A percentile compares a stretch with the other conserved stretches of the same genome.
These are phyloP conservation scores for Cladophialophora psammophila DNA, from an alignment of 2,329 filamentous ascomycete species.

Conservation along the genomic window DNA sequence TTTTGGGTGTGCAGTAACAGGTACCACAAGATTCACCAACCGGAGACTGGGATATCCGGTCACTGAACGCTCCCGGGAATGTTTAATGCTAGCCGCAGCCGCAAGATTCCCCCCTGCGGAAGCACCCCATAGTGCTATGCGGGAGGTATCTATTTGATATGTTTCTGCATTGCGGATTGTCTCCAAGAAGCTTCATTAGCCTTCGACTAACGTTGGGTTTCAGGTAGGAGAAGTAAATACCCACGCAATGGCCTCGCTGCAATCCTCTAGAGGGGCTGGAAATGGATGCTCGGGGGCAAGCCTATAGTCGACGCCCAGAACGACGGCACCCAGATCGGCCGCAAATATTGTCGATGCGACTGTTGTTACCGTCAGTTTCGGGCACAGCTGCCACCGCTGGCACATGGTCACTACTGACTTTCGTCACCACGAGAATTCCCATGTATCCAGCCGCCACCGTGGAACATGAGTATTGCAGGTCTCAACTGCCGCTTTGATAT, in stretches of 20 bases:
- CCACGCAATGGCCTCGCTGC: conserved; percentile 66
- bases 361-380: neutral
- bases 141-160: conserved; percentile 62
- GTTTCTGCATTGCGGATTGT: conserved; percentile 63
- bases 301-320: conserved; percentile 68
- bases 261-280: conserved; percentile 69
- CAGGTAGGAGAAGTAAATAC: conserved; percentile 42
- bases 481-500: conserved; percentile 1
- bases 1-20: conserved; percentile 54
- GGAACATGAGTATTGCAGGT: conserved; percentile 23
- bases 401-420: neutral
- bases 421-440: conserved; percentile 23
- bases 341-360: conserved; percentile 14
- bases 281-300: conserved; percentile 68
- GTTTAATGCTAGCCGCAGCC: conserved; percentile 60
- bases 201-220: conserved; percentile 33
- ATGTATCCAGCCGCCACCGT: conserved; percentile 31
- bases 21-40: conserved; percentile 56
- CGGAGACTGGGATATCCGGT: conserved; percentile 43
- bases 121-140: conserved; percentile 67
- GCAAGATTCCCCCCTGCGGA: conserved; percentile 69
- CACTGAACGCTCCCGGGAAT: conserved; percentile 37
- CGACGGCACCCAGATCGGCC: conserved; percentile 55
- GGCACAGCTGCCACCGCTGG: neutral
- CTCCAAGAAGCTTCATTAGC: neutral